phyloP scores from a whole-genome alignment of 192 early-diverging fungal species.

The Linnemannia hyalina region DNA sequence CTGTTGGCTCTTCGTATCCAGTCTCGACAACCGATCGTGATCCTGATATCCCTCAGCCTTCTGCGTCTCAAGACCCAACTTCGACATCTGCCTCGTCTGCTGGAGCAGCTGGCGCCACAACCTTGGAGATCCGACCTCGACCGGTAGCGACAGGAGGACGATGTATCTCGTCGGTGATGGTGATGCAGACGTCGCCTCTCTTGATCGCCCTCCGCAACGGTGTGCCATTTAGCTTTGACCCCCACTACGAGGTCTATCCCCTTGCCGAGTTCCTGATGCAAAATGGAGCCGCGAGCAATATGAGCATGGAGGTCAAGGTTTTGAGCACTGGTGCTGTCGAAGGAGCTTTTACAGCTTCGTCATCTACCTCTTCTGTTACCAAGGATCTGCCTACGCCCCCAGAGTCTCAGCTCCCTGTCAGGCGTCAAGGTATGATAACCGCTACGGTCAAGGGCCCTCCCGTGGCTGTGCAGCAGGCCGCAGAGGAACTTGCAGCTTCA shows the following conservation, averaged over 20 bases:
- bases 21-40: constrained; percentile 4
- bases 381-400: neutral
- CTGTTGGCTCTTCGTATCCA: constrained; percentile 15
- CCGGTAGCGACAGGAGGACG: constrained; percentile 11
- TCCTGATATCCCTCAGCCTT: neutral
- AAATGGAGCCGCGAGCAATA: constrained; percentile 50
- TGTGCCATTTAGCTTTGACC: constrained; percentile 36
- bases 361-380: neutral
- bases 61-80: neutral
- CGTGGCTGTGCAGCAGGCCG: neutral
- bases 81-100: neutral
- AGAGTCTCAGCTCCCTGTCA: neutral
- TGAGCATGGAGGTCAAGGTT: constrained; percentile 44
- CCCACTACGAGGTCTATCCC: constrained; percentile 38
- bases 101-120: neutral
- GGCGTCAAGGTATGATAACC: neutral
- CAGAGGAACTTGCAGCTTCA: neutral
- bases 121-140: constrained; percentile 22
- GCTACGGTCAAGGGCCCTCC: neutral
- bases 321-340: constrained; percentile 1
- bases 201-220: constrained; percentile 48
- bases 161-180: constrained; percentile 44
- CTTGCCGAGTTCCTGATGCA: constrained; percentile 54
- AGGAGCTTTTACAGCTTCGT: neutral
- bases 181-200: constrained; percentile 46